Base-by-base conservation (phyloP, 202 grass and related monocot genomes). In the Setaria viridis region DNA sequence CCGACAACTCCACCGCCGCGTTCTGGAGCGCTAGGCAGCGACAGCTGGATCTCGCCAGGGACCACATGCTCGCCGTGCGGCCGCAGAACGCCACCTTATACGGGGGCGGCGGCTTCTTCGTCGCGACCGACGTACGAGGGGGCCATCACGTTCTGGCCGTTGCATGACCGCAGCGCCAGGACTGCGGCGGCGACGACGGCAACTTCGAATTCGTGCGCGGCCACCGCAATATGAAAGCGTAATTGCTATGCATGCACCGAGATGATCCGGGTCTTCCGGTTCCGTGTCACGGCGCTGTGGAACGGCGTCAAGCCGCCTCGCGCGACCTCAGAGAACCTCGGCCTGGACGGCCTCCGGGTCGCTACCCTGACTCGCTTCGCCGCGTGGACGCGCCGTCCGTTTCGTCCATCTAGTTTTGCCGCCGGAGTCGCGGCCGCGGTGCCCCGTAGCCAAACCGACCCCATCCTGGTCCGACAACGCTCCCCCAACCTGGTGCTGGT, bases 401-500 rank as follows among this genome's bases (percentile, higher is more conserved):
- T 25, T 25, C 25, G 25, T 25, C 25, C 25, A 25, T 25, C 25
- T 25, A 25, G 25, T 25, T 25, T 25, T 25, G 25, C 25, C 25
- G 25, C 25, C 25, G 25, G 25, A 25, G 25, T 25, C 25, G 25
- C 25, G 0, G 25, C 25, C 25, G 25, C 25, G 25, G 25, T 25
- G 25, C 25, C 25, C 25, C 25, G 25, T 25, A 25, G 25, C 25
- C 25, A 25, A 25, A 25, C 25, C 25, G 25, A 25, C 25, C 25
- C 25, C 25, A 25, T 25, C 7, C 64, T 37, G 0, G 74, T 88
- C 80, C 12, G 74, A 88, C 86, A 84, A 65, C 9, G 80, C 86
- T 84, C 86, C 86, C 45, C 74, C 80, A 29, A 73, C 67, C 72
- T 88, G 86, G 86, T 88, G 86, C 3, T 25, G 25, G 25, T 25